phyloP scores from a whole-genome alignment of 208 protist genomes.

The Trichomonas vaginalis region DNA sequence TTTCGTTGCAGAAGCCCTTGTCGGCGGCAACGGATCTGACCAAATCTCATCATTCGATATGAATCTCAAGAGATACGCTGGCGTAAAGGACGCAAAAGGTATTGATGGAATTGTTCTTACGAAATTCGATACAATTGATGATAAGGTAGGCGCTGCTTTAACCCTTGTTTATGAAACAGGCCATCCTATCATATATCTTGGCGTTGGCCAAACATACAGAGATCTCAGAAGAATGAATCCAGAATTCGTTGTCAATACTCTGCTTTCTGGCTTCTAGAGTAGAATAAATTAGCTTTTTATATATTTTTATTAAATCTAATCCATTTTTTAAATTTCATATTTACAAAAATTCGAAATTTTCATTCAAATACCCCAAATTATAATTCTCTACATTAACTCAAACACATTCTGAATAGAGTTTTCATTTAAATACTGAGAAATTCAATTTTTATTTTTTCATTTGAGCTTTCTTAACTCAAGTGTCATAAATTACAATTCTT shows the following conservation, averaged over 20 bases:
- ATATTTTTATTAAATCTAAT: too few species aligned
- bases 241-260: slow-evolving; percentile 67
- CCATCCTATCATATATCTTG: slow-evolving; percentile 96
- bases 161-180: slow-evolving; percentile 95
- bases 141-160: slow-evolving; percentile 94
- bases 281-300: background rate
- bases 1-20: slow-evolving; percentile 97
- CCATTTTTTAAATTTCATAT: too few species aligned
- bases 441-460: too few species aligned
- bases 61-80: background rate
- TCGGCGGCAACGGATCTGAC: slow-evolving; percentile 96
- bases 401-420: too few species aligned
- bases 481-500: too few species aligned
- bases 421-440: too few species aligned
- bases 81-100: background rate
- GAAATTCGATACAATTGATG: slow-evolving; percentile 99
- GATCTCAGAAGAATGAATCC: slow-evolving; percentile 81
- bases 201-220: slow-evolving; percentile 88
- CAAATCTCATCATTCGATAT: slow-evolving; percentile 47
- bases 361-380: too few species aligned
- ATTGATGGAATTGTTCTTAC: slow-evolving; percentile 98
- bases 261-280: slow-evolving; percentile 46
- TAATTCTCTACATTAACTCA: too few species aligned
- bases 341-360: too few species aligned
- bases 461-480: too few species aligned